Conservation (phyloP, 805 yeast genomes). For the Brettanomyces anomalus region DNA sequence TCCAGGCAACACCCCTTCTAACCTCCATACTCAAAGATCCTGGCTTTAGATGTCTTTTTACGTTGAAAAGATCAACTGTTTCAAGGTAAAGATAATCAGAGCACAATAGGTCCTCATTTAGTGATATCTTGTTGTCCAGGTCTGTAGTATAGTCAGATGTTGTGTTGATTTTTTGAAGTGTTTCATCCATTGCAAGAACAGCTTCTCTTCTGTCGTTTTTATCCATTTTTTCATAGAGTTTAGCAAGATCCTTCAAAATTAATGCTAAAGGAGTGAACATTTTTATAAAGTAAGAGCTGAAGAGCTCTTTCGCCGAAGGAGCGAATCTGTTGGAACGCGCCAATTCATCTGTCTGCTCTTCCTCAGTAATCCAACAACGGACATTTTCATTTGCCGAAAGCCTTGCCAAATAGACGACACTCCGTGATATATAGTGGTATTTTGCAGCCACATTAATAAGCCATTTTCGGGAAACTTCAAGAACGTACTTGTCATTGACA, state of each 20-base stretch:
- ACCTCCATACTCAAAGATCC: conserved; percentile 17
- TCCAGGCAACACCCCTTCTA: conserved; percentile 27
- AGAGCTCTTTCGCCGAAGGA: conserved; percentile 20
- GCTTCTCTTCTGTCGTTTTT: conserved; percentile 8
- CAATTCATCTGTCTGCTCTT: conserved; percentile 12
- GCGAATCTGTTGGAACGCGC: conserved; percentile 15
- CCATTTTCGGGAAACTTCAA: conserved; percentile 19
- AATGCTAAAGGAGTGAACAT: conserved; percentile 23
- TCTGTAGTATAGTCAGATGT: conserved; percentile 24
- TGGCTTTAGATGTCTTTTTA: conserved; percentile 15
- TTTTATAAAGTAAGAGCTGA: conserved; percentile 22
- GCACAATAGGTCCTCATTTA: conserved; percentile 23
- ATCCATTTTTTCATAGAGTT: conserved; percentile 14
- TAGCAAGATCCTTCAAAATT: conserved; percentile 16
- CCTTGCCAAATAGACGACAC: conserved; percentile 22
- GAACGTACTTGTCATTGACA: conserved; percentile 20
- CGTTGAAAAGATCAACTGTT: conserved; percentile 24
- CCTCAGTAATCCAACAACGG: conserved; percentile 16
- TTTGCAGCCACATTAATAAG: conserved; percentile 17
- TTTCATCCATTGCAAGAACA: conserved; percentile 12
- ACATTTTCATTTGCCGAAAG: conserved; percentile 18
- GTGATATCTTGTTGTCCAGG: conserved; percentile 21
- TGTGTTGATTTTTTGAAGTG: conserved; percentile 16
- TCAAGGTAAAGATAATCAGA: conserved; percentile 21
- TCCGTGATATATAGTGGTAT: conserved; percentile 20